Evolutionary conservation across 2,329 filamentous ascomycete genomes (phyloP).

Genomic region (Pseudocercospora vitis): DNA sequence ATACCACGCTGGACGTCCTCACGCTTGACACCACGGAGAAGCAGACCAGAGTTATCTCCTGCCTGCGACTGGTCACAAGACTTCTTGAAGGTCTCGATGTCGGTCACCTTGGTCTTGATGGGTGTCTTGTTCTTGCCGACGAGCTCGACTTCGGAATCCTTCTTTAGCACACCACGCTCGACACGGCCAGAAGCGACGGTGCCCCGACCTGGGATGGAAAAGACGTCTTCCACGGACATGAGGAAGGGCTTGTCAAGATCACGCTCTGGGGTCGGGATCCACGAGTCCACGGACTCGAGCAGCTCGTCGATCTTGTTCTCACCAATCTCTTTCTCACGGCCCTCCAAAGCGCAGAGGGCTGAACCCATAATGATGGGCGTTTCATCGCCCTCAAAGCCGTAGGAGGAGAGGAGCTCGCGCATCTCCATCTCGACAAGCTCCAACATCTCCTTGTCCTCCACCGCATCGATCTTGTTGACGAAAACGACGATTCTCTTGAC

Average conservation of each 20-base stretch:
- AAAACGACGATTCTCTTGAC: constrained; percentile 98
- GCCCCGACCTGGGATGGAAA: constrained; percentile 72
- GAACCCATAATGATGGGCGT: constrained; percentile 97
- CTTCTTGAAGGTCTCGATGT: constrained; percentile 99
- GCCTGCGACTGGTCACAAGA: constrained; percentile 94
- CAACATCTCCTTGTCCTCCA: constrained; percentile 99
- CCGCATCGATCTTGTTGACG: constrained; percentile 96
- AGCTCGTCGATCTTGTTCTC: constrained; percentile 86
- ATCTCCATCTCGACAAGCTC: constrained; percentile 99
- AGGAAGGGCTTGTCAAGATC: constrained; percentile 98
- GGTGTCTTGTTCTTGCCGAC: constrained; percentile 78
- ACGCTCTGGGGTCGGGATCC: constrained; percentile 94
- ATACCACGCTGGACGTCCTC: constrained; percentile 94
- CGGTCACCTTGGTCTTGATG: constrained; percentile 99
- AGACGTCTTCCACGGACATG: constrained; percentile 83
- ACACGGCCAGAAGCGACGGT: constrained; percentile 97
- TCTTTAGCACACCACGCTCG: constrained; percentile 91
- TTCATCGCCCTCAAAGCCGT: constrained; percentile 97
- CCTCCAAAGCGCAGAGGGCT: constrained; percentile 89
- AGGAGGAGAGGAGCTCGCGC: constrained; percentile 88
- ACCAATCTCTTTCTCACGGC: constrained; percentile 83
- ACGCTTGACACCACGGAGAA: constrained; percentile 92
- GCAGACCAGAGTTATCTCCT: constrained; percentile 96
- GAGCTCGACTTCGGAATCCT: constrained; percentile 90
- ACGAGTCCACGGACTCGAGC: constrained; percentile 81